A percentile compares a stretch with the other conserved stretches of the same genome.
Evolutionary conservation across 805 yeast genomes (phyloP).

Genomic region (Scheffersomyces amazonensis): DNA sequence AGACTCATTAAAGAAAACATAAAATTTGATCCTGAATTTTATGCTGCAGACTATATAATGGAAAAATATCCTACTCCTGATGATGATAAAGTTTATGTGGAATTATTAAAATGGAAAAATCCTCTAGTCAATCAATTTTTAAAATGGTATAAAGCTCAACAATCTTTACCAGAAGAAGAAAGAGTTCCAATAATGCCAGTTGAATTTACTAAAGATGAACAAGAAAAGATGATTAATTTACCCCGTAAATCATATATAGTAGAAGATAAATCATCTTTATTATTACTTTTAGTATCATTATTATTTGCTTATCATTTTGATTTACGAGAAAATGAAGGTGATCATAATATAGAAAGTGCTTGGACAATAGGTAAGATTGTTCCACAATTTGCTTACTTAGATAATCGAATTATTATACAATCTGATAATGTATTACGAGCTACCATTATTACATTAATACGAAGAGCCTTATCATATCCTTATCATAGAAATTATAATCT

Average conservation of each 20-base stretch:
- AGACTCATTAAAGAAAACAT: conserved; percentile 63
- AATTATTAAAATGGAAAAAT: conserved; percentile 50
- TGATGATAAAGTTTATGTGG: conserved; percentile 45
- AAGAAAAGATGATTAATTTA: conserved; percentile 62
- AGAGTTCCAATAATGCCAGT: conserved; percentile 35
- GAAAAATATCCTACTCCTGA: conserved; percentile 55
- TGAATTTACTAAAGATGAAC: conserved; percentile 58
- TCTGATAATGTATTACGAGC: conserved; percentile 45
- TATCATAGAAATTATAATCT: conserved; percentile 70
- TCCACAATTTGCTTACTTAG: conserved; percentile 77
- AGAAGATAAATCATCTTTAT: conserved; percentile 46
- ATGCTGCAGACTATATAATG: conserved; percentile 76
- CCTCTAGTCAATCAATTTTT: conserved; percentile 44
- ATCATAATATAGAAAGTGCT: conserved; percentile 78
- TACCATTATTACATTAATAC: conserved; percentile 55
- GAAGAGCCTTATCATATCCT: conserved; percentile 79
- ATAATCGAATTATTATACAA: conserved; percentile 47
- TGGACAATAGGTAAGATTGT: conserved; percentile 90
- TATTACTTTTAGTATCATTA: conserved; percentile 62
- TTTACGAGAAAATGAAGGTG: conserved; percentile 66
- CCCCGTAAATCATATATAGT: conserved; percentile 64
- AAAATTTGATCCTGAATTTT: conserved; percentile 85
- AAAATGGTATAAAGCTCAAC: conserved; percentile 45
- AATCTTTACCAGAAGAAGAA: conserved; percentile 19
- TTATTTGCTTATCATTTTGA: conserved; percentile 78